Evolutionary conservation across 306 rosid genomes (phyloP).

Genomic region (Comarum palustre): DNA sequence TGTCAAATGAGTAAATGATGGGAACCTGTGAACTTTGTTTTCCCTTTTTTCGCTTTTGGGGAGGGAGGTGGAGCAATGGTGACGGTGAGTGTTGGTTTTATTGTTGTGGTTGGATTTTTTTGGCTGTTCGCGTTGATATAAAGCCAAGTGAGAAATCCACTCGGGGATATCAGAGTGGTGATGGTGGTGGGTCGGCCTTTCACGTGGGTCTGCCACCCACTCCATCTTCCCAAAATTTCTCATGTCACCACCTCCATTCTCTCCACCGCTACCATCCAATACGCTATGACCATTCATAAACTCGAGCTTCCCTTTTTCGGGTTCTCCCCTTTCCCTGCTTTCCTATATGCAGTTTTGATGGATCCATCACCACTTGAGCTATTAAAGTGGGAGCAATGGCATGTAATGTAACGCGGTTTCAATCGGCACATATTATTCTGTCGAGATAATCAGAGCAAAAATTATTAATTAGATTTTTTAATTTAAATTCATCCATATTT

Average conservation of each 20-base stretch:
- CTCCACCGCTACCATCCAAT: conserved; percentile 40
- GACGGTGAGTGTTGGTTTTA: conserved; percentile 43
- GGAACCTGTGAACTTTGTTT: conserved; percentile 27
- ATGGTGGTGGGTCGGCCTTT: conserved; percentile 28
- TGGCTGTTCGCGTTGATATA: conserved; percentile 88
- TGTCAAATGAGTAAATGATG: conserved; percentile 75
- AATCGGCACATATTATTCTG: too few species aligned
- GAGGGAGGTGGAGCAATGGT: conserved; percentile 24
- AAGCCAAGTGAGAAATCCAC: conserved; percentile 77
- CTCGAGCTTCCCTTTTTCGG: conserved; percentile 22
- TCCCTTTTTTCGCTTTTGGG: conserved; percentile 15
- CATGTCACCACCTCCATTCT: conserved; percentile 1
- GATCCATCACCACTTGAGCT: conserved; percentile 51
- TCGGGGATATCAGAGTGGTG: conserved; percentile 30
- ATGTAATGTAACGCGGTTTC: neutral
- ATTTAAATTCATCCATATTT: too few species aligned
- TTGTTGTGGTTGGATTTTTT: conserved; percentile 44
- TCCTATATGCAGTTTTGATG: conserved; percentile 42
- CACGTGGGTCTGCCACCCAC: conserved; percentile 92
- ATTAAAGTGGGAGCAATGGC: conserved; percentile 13
- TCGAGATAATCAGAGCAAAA: too few species aligned
- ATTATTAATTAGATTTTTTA: too few species aligned
- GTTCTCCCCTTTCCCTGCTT: conserved; percentile 13
- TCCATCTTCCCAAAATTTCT: conserved; percentile 13
- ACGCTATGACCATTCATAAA: conserved; percentile 50